Base-by-base conservation (phyloP, 2,329 filamentous ascomycete genomes). In the Venturia asperata region DNA sequence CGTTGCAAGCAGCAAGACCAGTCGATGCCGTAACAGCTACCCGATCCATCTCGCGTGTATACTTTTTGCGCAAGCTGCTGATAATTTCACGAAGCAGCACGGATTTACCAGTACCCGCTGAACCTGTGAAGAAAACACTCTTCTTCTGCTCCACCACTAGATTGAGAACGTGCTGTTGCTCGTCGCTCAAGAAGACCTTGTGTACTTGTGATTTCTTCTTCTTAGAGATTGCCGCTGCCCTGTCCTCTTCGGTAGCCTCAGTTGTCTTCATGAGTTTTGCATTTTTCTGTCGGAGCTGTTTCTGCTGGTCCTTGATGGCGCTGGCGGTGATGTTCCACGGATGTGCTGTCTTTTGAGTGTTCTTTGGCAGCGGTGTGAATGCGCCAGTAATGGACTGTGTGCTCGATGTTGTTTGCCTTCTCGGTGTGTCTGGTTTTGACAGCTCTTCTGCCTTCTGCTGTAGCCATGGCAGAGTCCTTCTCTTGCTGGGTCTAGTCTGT, bases 91-190 rank as follows among this genome's bases (percentile, higher is more conserved):
- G 85, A 83, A 99, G 91, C 66, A 99, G 78, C 4, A 99, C 93
- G 1, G 94, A 99, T 80, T 99, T 99, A 75, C 94, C 94, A 5
- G 94, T 97, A 81, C 86, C 92, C 66, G 94, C 94, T 66, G 94
- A 96, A 70, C 94, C 94, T 0, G 94, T 99, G 75, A 99, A 99
- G 79, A 99, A 99, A 2, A 97, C 92, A 70, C 93, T 97, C 74
- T 92, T 88, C 66, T 84, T 84, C 68, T 90, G 80, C 27, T 94
- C 84, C 9, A 91, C 83, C 11, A 99, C 93, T 24, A 97, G 80
- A 58, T 91, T 86, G 66, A 95, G 80, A 13, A 99, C 91, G 66
- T 90, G 86, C 67, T 85, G 83, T 76, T 99, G 94, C 74, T 99
- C 94, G 15, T 88, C 84, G 73, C 91, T 97, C 43, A 99, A 80